Base-by-base conservation (phyloP, 2,329 filamentous ascomycete species). In the Ophiostoma novo-ulmi region DNA sequence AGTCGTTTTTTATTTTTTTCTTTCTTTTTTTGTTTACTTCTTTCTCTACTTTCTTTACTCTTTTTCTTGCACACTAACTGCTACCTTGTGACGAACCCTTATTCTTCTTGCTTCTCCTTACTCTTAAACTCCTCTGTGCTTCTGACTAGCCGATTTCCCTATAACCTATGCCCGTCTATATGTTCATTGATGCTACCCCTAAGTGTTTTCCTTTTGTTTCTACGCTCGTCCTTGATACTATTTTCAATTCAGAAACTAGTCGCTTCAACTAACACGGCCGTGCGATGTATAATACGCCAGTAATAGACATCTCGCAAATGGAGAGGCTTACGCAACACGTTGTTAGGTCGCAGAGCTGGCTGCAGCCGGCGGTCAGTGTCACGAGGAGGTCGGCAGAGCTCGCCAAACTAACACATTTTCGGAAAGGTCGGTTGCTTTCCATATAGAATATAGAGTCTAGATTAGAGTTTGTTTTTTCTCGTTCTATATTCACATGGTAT, bases 311-410 rank as follows among this genome's bases (percentile, higher is more conserved):
- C 52, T 10, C 52, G 11, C 52, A 31, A 11, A 58, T 58, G 22
- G 52, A 13, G 58, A 63, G 58, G 58, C 58, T 36, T 63, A 63
- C 58, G 58, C 58, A 63, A 58, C 26, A 20, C 26, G 22, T 63
- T 31, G 17, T 31, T 63, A 26, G 58, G 58, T 63, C 1, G 58
- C 11, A 63, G 22, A 63, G 22, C 52, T 63, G 26, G 58, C 26
- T 6, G 26, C 20, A 63, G 8, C 11, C n/a, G 13, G 55, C 26
- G 22, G 13, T 35, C 22, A 35, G 6, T 31, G 55, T 35, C 26
- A 36, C 58, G 26, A 35, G 2, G 52, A 63, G 20, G 13, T 36
- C 13, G 58, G 22, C 58, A 35, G 14, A 55, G 58, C 26, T 63
- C 58, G 26, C 58, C 11, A 63, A 61, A 35, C 11, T 20, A 26